phyloP scores from a whole-genome alignment of 169 alveolate genomes.

The Plasmodium knowlesi region DNA sequence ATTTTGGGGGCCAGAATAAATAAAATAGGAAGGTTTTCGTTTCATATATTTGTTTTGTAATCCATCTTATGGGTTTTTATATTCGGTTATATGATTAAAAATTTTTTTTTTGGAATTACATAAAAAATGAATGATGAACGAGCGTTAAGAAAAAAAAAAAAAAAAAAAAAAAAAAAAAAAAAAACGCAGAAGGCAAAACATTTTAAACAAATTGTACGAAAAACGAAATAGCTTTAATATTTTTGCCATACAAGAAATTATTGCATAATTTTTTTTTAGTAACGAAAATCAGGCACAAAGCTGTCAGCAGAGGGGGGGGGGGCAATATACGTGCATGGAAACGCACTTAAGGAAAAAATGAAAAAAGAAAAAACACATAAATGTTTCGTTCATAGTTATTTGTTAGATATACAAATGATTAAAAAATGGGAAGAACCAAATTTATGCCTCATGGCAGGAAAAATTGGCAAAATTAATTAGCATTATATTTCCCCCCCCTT shows the following conservation, averaged over 20 bases:
- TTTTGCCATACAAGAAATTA: neutral
- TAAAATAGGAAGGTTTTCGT: neutral
- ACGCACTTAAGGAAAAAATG: conserved; percentile 8
- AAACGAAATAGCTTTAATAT: neutral
- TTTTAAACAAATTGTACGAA: neutral
- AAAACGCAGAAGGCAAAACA: neutral
- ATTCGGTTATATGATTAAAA: neutral
- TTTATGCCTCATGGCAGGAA: neutral
- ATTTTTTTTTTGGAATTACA: neutral
- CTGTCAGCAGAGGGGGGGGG: neutral
- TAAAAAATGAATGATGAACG: neutral
- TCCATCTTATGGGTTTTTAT: neutral
- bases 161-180: neutral
- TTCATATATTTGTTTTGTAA: neutral
- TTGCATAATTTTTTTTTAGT: neutral
- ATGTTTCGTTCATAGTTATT: neutral
- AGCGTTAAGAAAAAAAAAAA: neutral
- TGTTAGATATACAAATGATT: neutral
- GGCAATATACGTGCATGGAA: conserved; percentile 27
- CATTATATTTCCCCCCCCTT: neutral
- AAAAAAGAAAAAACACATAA: neutral
- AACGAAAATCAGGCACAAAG: neutral
- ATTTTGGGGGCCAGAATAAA: neutral
- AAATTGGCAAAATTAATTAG: neutral
- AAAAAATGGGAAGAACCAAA: neutral